Base-by-base conservation (phyloP, 2,329 filamentous ascomycete species). In the Penicillium sp. region DNA sequence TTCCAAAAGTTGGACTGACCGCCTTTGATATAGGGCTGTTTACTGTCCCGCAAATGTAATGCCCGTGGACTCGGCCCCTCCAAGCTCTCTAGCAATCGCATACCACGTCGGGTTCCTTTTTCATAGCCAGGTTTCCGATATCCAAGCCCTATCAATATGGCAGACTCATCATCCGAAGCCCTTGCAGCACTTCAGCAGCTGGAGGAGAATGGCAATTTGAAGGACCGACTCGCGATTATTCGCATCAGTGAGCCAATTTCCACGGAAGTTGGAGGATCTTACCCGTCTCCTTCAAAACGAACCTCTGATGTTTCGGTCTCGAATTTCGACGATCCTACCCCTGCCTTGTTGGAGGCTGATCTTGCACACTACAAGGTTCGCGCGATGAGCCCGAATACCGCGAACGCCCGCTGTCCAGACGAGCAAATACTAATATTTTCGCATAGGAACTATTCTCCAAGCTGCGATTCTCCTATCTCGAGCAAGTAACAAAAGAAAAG, bases 401-500 rank as follows among this genome's bases (percentile, higher is more conserved):
- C n/a, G 37, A 38, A 19, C 19, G 38, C 17, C 25, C 13, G 21
- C 37, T 42, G 9, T 4, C 29, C 10, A 35, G 15, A 23, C 19
- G 21, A 48, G 15, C 19, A 59, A 49, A 12, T 15, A 25, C 62
- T 62, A 40, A 47, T 43, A 15, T 45, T 25, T n/a, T 38, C 15
- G 8, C 7, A 29, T 63, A 86, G 78, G 93, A 97, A 76, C 85
- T 97, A 21, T 99, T 97, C 76, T 89, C 91, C 42, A 97, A 99
- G 78, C 83, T 97, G 40, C 91, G 93, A 67, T 97, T 97, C 80
- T 95, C 90, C 63, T 97, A 97, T 77, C 89, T 97, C 67, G 94
- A 99, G 77, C 94, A 97, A 80, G 92, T 97, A 62, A 97, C 93
- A 45, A 99, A 97, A 77, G 94, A 99, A 75, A 96, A 96, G 71